phyloP scores from a whole-genome alignment of 2,329 filamentous ascomycete genomes.

The Arthroderma sp. region DNA sequence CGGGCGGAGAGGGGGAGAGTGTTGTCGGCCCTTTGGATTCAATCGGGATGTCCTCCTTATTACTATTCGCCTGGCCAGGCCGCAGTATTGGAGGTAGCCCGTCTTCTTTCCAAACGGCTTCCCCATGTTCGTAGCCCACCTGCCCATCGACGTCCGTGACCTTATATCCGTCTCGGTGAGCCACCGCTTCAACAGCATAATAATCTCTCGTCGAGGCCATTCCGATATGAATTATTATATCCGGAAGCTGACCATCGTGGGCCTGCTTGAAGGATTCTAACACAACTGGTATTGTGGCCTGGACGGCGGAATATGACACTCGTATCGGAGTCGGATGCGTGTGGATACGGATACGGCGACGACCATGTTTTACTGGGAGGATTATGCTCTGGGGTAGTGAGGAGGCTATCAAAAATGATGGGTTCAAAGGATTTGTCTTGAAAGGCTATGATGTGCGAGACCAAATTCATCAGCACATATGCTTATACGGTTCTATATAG shows the following conservation, averaged over 20 bases:
- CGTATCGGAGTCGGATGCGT: constrained; percentile 53
- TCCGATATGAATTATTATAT: constrained; percentile 64
- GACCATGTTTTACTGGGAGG: constrained; percentile 13
- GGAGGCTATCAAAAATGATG: constrained; percentile 65
- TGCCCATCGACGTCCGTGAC: constrained; percentile 55
- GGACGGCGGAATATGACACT: constrained; percentile 57
- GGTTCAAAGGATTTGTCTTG: constrained; percentile 59
- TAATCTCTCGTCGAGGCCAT: constrained; percentile 54
- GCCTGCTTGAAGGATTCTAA: constrained; percentile 36
- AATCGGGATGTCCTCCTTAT: background rate
- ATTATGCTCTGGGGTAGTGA: constrained; percentile 54
- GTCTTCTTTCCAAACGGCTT: constrained; percentile 37
- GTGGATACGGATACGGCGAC: constrained; percentile 25
- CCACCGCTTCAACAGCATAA: constrained; percentile 59
- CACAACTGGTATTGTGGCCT: constrained; percentile 49
- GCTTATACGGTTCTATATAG: too few species aligned
- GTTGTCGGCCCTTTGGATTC: background rate
- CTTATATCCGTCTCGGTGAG: constrained; percentile 58
- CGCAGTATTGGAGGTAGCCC: constrained; percentile 39
- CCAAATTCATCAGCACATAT: background rate
- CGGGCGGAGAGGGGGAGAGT: constrained; percentile 18
- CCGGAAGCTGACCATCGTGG: constrained; percentile 35
- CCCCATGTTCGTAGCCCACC: constrained; percentile 29
- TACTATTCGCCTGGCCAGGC: constrained; percentile 26
- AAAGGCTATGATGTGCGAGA: constrained; percentile 49